Evolutionary conservation across 305 asterid species (phyloP), one percentile per base, ranked within the genome.

Genomic region (Striga hermonthica): DNA sequence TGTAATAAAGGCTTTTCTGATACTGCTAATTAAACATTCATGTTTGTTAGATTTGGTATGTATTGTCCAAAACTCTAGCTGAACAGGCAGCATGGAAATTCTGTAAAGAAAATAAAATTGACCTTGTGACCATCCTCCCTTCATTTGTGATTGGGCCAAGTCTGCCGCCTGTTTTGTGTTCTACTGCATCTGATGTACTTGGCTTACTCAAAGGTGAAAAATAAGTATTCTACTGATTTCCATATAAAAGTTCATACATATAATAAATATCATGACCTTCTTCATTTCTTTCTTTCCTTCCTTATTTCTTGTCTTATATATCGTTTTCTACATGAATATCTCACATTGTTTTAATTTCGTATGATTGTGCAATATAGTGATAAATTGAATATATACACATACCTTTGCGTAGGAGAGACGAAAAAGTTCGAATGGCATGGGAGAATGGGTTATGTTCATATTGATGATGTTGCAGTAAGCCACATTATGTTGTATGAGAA

Each of bases 41-140:
- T 52, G 7, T 52, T 12, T 52, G 10, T 1, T 58, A 86, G 98
- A 67, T 84, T 13, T 92, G 98, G 97, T 92, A 92, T 55, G 86
- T 67, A 3, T 10, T 92, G 60, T 92, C 98, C 9, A 92, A 92
- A 82, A 88, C 90, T 3, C 74, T 78, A 15, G 98, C 98, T 0
- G 98, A 92, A 82, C 89, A 58, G 65, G 95, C 96, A 15, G 98
- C 98, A 3, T 90, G 97, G 97, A 78, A 84, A 66, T 92, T 86
- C 81, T 83, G 96, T 41, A 60, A 76, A 53, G 80, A 83, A 4
- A 83, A 90, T 75, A 62, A 75, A 11, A 81, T 92, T 0, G 81
- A 87, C 73, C 75, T 93, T 67, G 90, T 93, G 12, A 83, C 95
- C 0, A 64, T 90, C 34, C 80, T 84, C 22, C 97, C 98, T 11